phyloP scores from a whole-genome alignment of 2,329 filamentous ascomycete species.

The Neospermospora avenae region DNA sequence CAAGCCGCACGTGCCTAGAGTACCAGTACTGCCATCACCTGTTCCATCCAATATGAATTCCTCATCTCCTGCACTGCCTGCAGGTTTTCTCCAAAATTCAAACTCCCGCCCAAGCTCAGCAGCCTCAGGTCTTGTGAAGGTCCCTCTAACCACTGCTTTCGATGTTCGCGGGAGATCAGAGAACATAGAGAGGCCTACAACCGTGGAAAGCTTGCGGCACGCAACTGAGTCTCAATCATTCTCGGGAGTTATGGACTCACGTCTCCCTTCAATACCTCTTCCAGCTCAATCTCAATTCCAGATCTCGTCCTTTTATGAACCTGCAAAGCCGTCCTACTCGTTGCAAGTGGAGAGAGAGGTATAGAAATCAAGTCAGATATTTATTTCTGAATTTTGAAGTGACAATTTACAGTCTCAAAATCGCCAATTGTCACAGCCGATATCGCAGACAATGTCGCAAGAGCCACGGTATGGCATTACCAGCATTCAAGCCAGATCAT shows the following conservation, averaged over 20 bases:
- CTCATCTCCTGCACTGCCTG: not conserved
- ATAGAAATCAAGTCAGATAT: not conserved
- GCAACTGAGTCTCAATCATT: not conserved
- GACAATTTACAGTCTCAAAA: not conserved
- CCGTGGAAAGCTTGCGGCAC: not conserved
- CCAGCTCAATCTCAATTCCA: not conserved
- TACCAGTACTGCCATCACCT: not conserved
- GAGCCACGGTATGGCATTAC: not conserved
- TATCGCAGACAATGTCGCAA: not conserved
- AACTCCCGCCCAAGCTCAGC: not conserved
- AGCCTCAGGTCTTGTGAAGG: not conserved
- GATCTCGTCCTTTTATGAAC: not conserved
- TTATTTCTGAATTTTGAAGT: not conserved
- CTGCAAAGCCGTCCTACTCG: not conserved
- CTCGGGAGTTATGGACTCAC: not conserved
- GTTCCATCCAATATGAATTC: not conserved
- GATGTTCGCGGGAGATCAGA: not conserved
- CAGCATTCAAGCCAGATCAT: not conserved
- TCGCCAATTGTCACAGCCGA: not conserved
- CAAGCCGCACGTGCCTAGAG: not conserved
- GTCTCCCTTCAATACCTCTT: not conserved
- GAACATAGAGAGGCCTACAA: not conserved
- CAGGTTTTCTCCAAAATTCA: not conserved
- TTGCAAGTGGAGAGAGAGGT: slow-evolving; percentile 1
- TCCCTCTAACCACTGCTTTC: not conserved